Conservation (phyloP, 2,329 filamentous ascomycete genomes). For the Sarocladium kiliense region DNA sequence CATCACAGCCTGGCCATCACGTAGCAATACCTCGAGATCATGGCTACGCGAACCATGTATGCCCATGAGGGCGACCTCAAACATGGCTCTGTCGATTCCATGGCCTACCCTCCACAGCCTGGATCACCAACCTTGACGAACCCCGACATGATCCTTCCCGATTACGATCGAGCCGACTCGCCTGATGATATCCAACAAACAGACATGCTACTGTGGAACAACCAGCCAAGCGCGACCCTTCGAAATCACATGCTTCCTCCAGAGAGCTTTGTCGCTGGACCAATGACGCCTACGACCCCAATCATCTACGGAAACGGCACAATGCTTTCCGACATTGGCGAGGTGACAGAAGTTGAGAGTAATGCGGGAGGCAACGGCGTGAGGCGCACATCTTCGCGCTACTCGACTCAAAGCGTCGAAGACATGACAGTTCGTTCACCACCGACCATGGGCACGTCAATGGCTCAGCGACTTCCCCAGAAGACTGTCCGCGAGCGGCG, state of each 20-base stretch:
- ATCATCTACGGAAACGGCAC: slow-evolving; percentile 67
- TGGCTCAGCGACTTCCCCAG: slow-evolving; percentile 40
- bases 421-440: slow-evolving; percentile 26
- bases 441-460: slow-evolving; percentile 38
- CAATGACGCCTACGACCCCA: slow-evolving; percentile 51
- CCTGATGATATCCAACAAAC: slow-evolving; percentile 47
- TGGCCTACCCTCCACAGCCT: slow-evolving; percentile 45
- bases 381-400: slow-evolving; percentile 30
- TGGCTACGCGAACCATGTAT: slow-evolving; percentile 25
- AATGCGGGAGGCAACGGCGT: slow-evolving; percentile 35
- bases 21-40: slow-evolving; percentile 12
- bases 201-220: slow-evolving; percentile 48
- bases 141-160: slow-evolving; percentile 87
- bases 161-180: slow-evolving; percentile 52
- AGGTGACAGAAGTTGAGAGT: slow-evolving; percentile 51
- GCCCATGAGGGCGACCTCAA: slow-evolving; percentile 22
- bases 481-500: slow-evolving; percentile 42
- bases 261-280: slow-evolving; percentile 34
- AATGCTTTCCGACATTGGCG: slow-evolving; percentile 62
- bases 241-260: slow-evolving; percentile 23
- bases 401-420: slow-evolving; percentile 28
- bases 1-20: no score
- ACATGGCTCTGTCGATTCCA: slow-evolving; percentile 21
- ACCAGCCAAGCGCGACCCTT: slow-evolving; percentile 27
- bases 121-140: slow-evolving; percentile 86